Base-by-base conservation (phyloP, 176 grass and related monocot genomes). In the Poa annua region DNA sequence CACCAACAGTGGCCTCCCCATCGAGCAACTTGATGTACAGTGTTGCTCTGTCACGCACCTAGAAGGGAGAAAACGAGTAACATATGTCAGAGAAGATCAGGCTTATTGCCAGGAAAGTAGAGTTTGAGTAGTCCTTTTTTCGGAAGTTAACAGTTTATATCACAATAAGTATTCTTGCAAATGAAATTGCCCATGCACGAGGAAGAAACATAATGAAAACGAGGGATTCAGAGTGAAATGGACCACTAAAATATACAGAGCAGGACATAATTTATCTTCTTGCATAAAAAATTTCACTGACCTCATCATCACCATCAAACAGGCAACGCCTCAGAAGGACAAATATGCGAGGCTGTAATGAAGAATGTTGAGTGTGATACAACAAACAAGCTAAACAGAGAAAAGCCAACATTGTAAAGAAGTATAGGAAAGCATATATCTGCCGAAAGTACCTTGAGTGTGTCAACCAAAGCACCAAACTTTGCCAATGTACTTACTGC, bases 281-380 rank as follows among this genome's bases (percentile, higher is more conserved):
- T 73, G 38, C 12, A 52, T 61, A 4, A 85, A 81, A 41, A 6
- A 64, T 20, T 42, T 34, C 78, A 81, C 88, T 50, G 54, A 99
- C 96, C 96, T 99, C 96, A 65, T 99, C 96, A 92, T 99, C 96
- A 73, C 91, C 94, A 85, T 99, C 96, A 88, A 94, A 99, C 17
- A 99, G 85, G 85, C 96, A 99, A 45, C 93, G 96, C 41, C 96
- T 87, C 76, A 99, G 87, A 66, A 99, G 93, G 76, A 99, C 75
- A 29, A 99, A 99, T 92, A 99, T 99, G 59, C 96, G 96, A 82
- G 96, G 91, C 96, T 99, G 96, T 38, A 94, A 83, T 51, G 17
- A 82, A 75, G 81, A 83, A 88, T 17, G 78, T 50, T 66, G 35
- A 71, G 77, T 77, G 29, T 38, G 69, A 77, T 24, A 19, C 34